Percentiles rank a stretch among this genome's conserved stretches.
Conservation (phyloP, 1,284 basidiomycete species). For the Inonotus hispidus region DNA sequence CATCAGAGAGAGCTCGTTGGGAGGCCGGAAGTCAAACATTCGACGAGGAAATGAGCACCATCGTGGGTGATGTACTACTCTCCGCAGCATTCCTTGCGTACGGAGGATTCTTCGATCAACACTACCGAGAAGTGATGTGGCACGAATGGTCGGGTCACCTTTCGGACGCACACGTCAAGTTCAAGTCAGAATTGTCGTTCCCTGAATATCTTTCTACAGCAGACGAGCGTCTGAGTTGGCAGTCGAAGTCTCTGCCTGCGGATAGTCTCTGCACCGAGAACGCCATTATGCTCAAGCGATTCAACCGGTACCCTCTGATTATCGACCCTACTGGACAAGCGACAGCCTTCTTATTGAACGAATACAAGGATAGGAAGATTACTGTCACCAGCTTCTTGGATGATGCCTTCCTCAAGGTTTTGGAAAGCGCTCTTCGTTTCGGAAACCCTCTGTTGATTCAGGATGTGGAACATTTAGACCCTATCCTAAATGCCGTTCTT, state of each 20-base stretch:
- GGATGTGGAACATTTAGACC: conserved; percentile 97
- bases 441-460: conserved; percentile 97
- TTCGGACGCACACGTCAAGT: conserved; percentile 85
- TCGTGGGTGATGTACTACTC: conserved; percentile 94
- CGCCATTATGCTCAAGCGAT: conserved; percentile 98
- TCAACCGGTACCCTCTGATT: conserved; percentile 96
- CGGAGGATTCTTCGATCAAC: conserved; percentile 98
- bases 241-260: conserved; percentile 89
- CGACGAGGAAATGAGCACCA: conserved; percentile 98
- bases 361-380: conserved; percentile 95
- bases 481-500: conserved; percentile 95
- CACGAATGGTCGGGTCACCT: conserved; percentile 92
- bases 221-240: conserved; percentile 95
- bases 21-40: conserved; percentile 94
- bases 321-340: conserved; percentile 99
- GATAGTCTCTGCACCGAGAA: conserved; percentile 98
- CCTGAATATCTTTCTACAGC: conserved; percentile 97
- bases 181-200: conserved; percentile 88
- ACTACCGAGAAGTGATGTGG: conserved; percentile 97
- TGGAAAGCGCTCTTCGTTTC: conserved; percentile 98
- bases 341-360: conserved; percentile 88
- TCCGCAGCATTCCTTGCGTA: conserved; percentile 98
- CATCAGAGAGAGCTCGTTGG: conserved; percentile 94
- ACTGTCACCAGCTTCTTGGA: conserved; percentile 98
- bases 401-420: conserved; percentile 96